Percentiles rank a stretch among this genome's conserved stretches.
These are phyloP conservation scores for Dryadomyces sulphureus DNA, from an alignment of 2,329 filamentous ascomycete species.

Conservation along the genomic window DNA sequence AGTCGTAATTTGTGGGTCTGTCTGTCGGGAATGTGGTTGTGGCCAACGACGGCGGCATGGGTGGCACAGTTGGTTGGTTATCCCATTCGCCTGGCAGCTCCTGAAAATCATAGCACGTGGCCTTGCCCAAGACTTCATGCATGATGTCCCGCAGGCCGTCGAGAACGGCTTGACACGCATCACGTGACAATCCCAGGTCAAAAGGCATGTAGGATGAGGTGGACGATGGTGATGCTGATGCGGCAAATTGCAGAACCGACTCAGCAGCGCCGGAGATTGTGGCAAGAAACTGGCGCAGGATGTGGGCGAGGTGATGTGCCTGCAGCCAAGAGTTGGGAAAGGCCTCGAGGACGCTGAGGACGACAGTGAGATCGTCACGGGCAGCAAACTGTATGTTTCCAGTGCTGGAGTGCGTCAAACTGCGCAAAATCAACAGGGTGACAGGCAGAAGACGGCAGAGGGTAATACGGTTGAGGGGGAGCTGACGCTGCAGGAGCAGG, in stretches of 20 bases:
- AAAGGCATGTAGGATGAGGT: background rate
- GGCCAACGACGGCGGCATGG: background rate
- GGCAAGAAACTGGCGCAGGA: conserved; percentile 19
- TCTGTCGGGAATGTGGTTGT: background rate
- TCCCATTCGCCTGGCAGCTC: background rate
- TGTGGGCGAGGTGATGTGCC: conserved; percentile 20
- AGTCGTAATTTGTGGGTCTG: background rate
- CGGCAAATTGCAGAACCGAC: background rate
- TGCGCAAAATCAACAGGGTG: conserved; percentile 22
- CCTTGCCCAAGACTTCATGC: background rate
- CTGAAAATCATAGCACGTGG: background rate
- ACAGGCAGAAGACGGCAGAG: conserved; percentile 24
- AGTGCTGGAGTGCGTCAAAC: conserved; percentile 11
- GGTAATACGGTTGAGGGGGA: conserved; percentile 27
- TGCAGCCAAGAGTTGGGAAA: conserved; percentile 21
- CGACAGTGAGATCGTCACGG: conserved; percentile 20
- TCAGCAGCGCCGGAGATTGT: conserved; percentile 8
- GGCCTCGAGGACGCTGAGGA: conserved; percentile 10
- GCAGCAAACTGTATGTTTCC: conserved; percentile 15
- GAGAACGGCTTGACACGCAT: background rate
- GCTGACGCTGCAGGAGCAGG: conserved; percentile 25
- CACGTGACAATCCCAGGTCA: background rate
- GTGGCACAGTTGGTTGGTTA: background rate
- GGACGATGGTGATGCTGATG: background rate
- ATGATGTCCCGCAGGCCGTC: background rate